Percentiles rank a stretch among this genome's conserved stretches.
These are phyloP conservation scores for Phellopilus nigrolimitatus DNA, from an alignment of 1,284 basidiomycete species.

Conservation along the genomic window DNA sequence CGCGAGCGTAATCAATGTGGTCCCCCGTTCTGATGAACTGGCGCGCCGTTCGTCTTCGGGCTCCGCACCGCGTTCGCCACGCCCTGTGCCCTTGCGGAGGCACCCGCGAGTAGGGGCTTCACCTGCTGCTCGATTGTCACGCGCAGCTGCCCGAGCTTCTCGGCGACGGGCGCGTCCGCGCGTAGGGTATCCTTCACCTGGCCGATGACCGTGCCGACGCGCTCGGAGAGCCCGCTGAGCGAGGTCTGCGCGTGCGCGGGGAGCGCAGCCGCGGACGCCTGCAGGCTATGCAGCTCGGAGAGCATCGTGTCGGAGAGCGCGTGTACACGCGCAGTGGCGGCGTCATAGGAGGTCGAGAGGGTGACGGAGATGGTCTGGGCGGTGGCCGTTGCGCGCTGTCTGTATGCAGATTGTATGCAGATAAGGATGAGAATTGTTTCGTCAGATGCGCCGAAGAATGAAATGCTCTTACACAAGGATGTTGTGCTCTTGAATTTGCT, in stretches of 20 bases:
- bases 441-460: not conserved
- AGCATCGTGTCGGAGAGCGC: constrained; percentile 60
- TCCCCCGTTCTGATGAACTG: constrained; percentile 3
- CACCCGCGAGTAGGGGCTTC: constrained; percentile 9
- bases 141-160: constrained; percentile 11
- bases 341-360: constrained; percentile 47
- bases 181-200: constrained; percentile 10
- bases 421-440: constrained; percentile 15
- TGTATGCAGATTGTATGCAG: constrained; percentile 27
- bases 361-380: constrained; percentile 57
- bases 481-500: constrained; percentile 64
- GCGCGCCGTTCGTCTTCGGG: not conserved
- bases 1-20: not conserved
- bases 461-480: constrained; percentile 49
- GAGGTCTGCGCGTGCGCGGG: constrained; percentile 51
- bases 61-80: constrained; percentile 9
- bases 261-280: constrained; percentile 51
- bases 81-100: constrained; percentile 8
- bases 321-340: constrained; percentile 45
- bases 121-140: constrained; percentile 13
- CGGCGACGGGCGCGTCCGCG: constrained; percentile 13
- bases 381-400: constrained; percentile 64
- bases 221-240: constrained; percentile 35
- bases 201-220: constrained; percentile 8
- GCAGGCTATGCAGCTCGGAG: constrained; percentile 57